phyloP scores from a whole-genome alignment of 306 rosid species.

The Benincasa hispida region DNA sequence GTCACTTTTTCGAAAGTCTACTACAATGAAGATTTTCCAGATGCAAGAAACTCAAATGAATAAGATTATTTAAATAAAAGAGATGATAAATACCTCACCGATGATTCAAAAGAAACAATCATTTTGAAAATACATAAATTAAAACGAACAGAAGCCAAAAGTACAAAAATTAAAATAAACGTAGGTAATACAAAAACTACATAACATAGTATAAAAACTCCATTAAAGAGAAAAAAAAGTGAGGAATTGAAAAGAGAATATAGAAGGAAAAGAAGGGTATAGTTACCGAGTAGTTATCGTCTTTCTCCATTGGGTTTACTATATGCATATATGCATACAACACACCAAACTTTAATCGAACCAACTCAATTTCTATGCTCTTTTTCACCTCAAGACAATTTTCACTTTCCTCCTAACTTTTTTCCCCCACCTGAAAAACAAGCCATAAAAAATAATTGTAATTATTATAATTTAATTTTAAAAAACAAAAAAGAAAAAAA shows the following conservation, averaged over 20 bases:
- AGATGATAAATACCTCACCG: too few relatives aligned
- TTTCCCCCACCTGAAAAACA: not conserved
- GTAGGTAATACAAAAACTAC: not conserved
- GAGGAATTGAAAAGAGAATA: not conserved
- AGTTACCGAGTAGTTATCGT: slow-evolving; percentile 51
- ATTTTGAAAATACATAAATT: too few relatives aligned
- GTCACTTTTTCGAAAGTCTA: too few relatives aligned
- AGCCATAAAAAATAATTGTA: not conserved
- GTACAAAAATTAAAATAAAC: not conserved
- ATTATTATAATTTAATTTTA: too few relatives aligned
- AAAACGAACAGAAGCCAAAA: too few relatives aligned
- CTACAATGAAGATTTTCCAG: too few relatives aligned
- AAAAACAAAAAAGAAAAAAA: too few relatives aligned
- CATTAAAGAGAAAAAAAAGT: not conserved
- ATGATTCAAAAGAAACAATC: not conserved
- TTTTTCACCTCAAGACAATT: slow-evolving; percentile 13
- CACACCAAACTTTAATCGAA: slow-evolving; percentile 16
- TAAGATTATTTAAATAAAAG: too few relatives aligned
- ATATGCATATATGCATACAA: slow-evolving; percentile 9
- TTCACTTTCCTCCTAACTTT: not conserved
- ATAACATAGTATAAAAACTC: too few relatives aligned
- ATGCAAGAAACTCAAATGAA: too few relatives aligned
- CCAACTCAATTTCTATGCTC: slow-evolving; percentile 16
- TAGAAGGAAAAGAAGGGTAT: not conserved
- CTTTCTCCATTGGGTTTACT: slow-evolving; percentile 49